Evolutionary conservation across 2,329 filamentous ascomycete genomes (phyloP), one percentile per base, ranked within the genome.

Genomic region (Cadophora sp.): DNA sequence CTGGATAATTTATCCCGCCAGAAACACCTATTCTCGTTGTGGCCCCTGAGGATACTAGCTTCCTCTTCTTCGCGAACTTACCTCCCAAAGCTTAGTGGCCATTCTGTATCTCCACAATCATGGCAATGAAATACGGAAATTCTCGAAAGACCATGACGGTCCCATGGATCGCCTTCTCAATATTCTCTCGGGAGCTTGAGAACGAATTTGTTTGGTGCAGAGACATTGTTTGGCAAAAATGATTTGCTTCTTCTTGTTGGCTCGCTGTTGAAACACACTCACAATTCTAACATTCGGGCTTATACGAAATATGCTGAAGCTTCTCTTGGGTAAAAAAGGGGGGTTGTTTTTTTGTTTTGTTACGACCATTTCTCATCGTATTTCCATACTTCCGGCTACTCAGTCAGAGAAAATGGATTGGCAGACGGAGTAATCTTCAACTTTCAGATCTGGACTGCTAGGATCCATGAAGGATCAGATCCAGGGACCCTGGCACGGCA

Each of bases 1-100:
- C 59, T 37, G 59, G 34, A 26, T 40, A 62, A n/a, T 1, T 29
- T 9, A 22, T 62, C n/a, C 8, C 50, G 8, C 6, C 31, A 29
- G 59, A 62, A n/a, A 22, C 40, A 37, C 40, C 24, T 22, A 11
- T 62, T 29, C 12, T 62, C 19, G 40, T 62, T 1, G 22, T 48
- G 14, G 40, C 59, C 6, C 14, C 40, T 27, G 19, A 7, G 11
- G 2, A 7, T 5, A 48, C n/a, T 9, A 19, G 2, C 14, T 4
- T 29, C 19, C 24, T 29, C 6, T 16, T 50, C 24, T 48, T 62
- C 4, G 8, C 31, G 40, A 31, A 11, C 3, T 14, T 50, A 4
- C 59, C 59, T 62, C 40, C 26, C 6, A 48, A 62, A n/a, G 40
- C 59, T 8, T 62, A 40, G 59, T 8, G 22, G 40, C 34, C 26